Evolutionary conservation across 208 protist genomes (phyloP).

Genomic region (Tritrichomonas foetus): DNA sequence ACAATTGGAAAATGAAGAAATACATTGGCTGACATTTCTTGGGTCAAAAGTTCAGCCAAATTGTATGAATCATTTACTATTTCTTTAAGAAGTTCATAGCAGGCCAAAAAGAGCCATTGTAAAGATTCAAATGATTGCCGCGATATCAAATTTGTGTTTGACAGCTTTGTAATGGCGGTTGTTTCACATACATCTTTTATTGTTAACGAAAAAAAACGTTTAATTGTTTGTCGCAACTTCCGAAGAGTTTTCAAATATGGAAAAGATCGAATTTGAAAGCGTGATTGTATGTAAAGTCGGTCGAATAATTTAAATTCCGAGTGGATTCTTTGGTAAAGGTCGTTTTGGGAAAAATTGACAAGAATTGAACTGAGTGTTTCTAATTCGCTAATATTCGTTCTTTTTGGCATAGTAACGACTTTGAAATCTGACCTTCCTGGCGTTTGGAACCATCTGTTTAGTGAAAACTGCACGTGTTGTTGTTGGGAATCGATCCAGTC

Average conservation of each 20-base stretch:
- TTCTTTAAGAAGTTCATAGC: not conserved
- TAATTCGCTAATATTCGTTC: too few species aligned
- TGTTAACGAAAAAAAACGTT: not conserved
- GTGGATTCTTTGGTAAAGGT: not conserved
- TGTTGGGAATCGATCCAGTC: too few species aligned
- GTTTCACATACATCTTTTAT: not conserved
- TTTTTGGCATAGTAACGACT: too few species aligned
- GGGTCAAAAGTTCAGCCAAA: not conserved
- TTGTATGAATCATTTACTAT: not conserved
- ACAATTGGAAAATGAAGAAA: constrained; percentile 26
- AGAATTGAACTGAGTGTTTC: not conserved
- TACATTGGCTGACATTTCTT: constrained; percentile 6
- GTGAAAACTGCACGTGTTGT: too few species aligned
- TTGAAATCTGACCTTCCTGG: too few species aligned
- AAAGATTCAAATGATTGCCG: not conserved
- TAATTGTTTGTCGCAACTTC: not conserved
- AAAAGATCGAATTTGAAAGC: constrained; percentile 19
- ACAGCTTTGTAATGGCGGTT: not conserved
- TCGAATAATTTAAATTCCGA: not conserved
- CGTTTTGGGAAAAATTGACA: not conserved
- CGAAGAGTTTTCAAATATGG: not conserved
- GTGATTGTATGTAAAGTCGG: not conserved
- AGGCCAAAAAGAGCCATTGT: not conserved
- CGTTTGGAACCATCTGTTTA: too few species aligned
- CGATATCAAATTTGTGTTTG: not conserved